Evolutionary conservation across 129 eudicot species (phyloP).

Genomic region (Tanacetum coccineum): DNA sequence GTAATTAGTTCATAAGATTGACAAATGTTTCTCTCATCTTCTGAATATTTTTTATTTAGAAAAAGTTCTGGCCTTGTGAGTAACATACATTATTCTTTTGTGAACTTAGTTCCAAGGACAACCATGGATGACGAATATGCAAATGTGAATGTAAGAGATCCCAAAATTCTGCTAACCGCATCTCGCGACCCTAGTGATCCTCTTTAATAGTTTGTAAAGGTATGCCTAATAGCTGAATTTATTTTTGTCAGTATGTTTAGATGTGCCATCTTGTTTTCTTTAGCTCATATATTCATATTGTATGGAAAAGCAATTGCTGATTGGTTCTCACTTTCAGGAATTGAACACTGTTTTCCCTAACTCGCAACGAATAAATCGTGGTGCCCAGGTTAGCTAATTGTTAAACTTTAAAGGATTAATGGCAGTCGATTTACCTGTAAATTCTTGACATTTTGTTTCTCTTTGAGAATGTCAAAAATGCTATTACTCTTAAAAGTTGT

Average conservation of each 20-base stretch:
- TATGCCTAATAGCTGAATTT: slow-evolving; percentile 17
- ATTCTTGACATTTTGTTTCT: too few relatives aligned
- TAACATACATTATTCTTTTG: slow-evolving; percentile 2
- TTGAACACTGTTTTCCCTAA: slow-evolving; percentile 86
- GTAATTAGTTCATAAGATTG: too few relatives aligned
- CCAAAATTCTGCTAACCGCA: slow-evolving; percentile 83
- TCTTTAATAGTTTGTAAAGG: slow-evolving; percentile 89
- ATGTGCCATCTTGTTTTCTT: slow-evolving; percentile 3
- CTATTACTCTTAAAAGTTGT: too few relatives aligned
- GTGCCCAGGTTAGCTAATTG: slow-evolving; percentile 79
- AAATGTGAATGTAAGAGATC: slow-evolving; percentile 71
- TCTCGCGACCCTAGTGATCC: slow-evolving; percentile 95
- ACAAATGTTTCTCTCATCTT: neutral
- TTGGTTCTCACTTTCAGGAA: slow-evolving; percentile 49
- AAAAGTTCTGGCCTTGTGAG: neutral
- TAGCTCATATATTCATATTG: neutral
- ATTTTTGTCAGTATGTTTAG: neutral
- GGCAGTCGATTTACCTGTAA: neutral
- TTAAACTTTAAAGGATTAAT: neutral
- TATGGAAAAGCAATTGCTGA: slow-evolving; percentile 7
- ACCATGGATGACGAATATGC: slow-evolving; percentile 92
- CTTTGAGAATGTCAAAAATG: too few relatives aligned
- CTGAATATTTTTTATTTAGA: neutral
- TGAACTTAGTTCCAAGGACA: slow-evolving; percentile 69
- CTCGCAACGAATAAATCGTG: slow-evolving; percentile 86